These are phyloP conservation scores for Ustilago tritici DNA, from an alignment of 1,284 basidiomycete species.

Conservation along the genomic window DNA sequence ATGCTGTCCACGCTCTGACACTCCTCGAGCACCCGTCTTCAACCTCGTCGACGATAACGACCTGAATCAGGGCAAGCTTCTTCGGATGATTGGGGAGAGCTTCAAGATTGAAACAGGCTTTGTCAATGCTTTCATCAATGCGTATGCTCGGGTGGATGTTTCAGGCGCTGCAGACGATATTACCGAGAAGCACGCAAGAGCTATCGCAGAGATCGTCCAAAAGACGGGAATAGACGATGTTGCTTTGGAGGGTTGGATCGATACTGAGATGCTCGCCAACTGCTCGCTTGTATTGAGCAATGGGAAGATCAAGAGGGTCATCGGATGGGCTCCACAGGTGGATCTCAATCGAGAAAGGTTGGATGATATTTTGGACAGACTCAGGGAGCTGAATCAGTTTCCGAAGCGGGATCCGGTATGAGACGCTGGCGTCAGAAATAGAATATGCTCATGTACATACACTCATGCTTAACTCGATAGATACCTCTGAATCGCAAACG, in stretches of 20 bases:
- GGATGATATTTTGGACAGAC: constrained; percentile 29
- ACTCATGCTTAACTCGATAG: not conserved
- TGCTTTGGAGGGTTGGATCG: constrained; percentile 27
- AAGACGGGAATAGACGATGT: constrained; percentile 10
- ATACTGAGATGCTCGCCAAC: constrained; percentile 47
- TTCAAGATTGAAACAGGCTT: constrained; percentile 55
- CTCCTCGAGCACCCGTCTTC: constrained; percentile 55
- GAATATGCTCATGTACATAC: not conserved
- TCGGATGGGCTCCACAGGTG: constrained; percentile 44
- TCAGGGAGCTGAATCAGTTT: constrained; percentile 31
- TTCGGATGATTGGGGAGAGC: constrained; percentile 34
- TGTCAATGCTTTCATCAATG: constrained; percentile 49
- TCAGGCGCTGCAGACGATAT: constrained; percentile 50
- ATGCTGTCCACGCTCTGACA: constrained; percentile 42
- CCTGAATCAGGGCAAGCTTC: constrained; percentile 49
- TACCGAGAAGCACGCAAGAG: constrained; percentile 52
- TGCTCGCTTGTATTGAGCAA: constrained; percentile 40
- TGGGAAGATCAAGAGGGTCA: constrained; percentile 35
- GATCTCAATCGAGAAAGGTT: constrained; percentile 12
- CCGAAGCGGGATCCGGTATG: constrained; percentile 10
- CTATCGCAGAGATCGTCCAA: constrained; percentile 25
- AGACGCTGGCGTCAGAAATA: not conserved
- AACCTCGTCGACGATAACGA: constrained; percentile 59
- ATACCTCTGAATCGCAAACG: not conserved
- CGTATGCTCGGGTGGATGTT: constrained; percentile 40